Evolutionary conservation across 2,329 filamentous ascomycete species (phyloP).

Genomic region (Mycogone perniciosa): DNA sequence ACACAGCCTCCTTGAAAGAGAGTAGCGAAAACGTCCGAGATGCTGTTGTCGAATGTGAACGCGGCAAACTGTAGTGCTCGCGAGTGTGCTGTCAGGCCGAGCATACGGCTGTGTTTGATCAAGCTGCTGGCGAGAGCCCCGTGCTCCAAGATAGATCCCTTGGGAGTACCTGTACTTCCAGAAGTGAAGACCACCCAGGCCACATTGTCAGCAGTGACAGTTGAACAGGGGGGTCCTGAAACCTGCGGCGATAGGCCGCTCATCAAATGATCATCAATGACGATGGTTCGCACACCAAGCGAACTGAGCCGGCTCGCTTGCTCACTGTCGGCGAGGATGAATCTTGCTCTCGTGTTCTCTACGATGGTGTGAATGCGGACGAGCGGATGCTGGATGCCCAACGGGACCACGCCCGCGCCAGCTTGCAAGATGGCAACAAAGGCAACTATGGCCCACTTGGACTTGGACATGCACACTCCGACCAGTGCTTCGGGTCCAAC

Average conservation of each 20-base stretch:
- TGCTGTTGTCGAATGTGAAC: slow-evolving; percentile 14
- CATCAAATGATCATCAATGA: not conserved
- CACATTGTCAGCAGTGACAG: not conserved
- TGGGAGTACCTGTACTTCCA: not conserved
- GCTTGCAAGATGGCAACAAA: slow-evolving; percentile 1
- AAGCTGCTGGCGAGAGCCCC: not conserved
- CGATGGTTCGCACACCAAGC: not conserved
- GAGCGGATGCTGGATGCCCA: not conserved
- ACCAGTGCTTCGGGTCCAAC: not conserved
- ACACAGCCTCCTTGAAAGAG: slow-evolving; percentile 7
- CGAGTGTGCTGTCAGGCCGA: not conserved
- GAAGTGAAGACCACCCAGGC: slow-evolving; percentile 15
- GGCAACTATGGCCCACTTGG: not conserved
- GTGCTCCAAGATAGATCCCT: slow-evolving; percentile 15
- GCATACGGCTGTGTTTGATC: not conserved
- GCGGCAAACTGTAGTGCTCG: slow-evolving; percentile 11
- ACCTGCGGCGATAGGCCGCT: not conserved
- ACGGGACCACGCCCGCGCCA: not conserved
- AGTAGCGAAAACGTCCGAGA: slow-evolving; percentile 10
- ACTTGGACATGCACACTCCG: not conserved
- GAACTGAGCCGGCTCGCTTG: not conserved
- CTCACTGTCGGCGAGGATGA: not conserved
- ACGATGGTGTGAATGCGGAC: not conserved
- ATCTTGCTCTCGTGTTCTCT: not conserved
- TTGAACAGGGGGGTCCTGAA: not conserved